Evolutionary conservation across 2,329 filamentous ascomycete species (phyloP), one percentile per base, ranked within the genome.

Genomic region (Neoscytalidium dimidiatum): DNA sequence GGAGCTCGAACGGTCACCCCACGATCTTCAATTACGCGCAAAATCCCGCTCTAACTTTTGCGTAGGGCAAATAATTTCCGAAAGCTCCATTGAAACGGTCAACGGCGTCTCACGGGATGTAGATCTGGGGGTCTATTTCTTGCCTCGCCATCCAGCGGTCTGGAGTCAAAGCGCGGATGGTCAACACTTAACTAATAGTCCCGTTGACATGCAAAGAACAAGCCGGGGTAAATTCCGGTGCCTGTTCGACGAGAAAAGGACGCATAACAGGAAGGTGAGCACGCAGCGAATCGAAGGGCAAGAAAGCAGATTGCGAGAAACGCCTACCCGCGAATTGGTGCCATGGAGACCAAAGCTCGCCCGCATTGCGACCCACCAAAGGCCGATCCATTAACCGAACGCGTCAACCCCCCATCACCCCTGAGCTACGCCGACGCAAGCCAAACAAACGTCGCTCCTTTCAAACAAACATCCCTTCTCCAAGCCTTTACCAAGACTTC

Each of bases 401-500:
- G 56, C 56, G 56, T 60, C 56, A 31, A 58, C 53, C 56, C 53
- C 23, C n/a, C 23, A 26, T 17, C 14, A 19, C 38, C 56, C 56
- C 41, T 38, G 21, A 56, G 17, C 28, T 2, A 3, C 49, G 19
- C n/a, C 35, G 9, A 58, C 33, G 28, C 53, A 38, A 29, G 26
- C 41, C 31, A 31, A 33, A 29, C 53, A 38, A 43, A n/a, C 38
- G 38, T 46, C 56, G 31, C 56, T 46, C 33, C 28, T 38, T 60
- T 60, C 53, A 58, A 58, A 58, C 52, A 41, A 19, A 44, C 31
- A 31, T 2, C 14, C 28, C 13, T 38, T n/a, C 13, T 38, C 41
- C 28, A 46, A 46, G 38, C 21, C 49, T 44, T 60, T 60, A 31
- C 56, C 56, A 60, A 60, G 41, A 44, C 56, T 60, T 46, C 31